phyloP scores from a whole-genome alignment of 75 land plant genomes.

The Picea sitchensis region DNA sequence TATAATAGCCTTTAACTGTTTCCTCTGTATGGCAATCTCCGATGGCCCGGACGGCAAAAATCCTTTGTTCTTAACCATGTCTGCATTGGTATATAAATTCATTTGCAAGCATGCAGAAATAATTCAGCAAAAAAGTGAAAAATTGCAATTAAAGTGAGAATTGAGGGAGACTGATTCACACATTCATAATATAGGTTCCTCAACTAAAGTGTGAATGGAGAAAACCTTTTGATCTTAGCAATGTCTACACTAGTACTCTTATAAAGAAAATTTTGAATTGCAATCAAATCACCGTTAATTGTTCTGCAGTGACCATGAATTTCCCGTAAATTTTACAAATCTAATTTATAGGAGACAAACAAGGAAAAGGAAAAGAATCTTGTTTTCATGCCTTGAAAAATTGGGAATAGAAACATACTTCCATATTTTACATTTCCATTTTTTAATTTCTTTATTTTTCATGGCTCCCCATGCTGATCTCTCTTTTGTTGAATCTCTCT shows the following conservation, averaged over 20 bases:
- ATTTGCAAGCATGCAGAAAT: not conserved
- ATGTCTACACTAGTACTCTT: not conserved
- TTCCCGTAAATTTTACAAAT: not conserved
- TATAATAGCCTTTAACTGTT: constrained; percentile 87
- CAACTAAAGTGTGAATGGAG: not conserved
- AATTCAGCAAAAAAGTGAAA: not conserved
- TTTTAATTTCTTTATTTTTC: too few relatives aligned
- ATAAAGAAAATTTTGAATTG: too few relatives aligned
- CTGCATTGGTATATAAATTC: constrained; percentile 29
- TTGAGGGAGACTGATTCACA: not conserved
- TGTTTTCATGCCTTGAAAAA: too few relatives aligned
- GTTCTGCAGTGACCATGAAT: not conserved
- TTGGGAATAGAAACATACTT: not conserved
- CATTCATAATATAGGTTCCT: not conserved
- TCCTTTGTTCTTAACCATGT: constrained; percentile 99
- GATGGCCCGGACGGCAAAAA: constrained; percentile 95
- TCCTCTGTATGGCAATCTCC: constrained; percentile 80
- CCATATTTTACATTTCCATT: not conserved
- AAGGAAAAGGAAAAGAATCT: not conserved
- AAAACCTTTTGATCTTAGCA: not conserved
- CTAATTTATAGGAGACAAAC: not conserved
- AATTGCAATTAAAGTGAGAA: not conserved
- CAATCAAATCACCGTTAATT: too few relatives aligned
- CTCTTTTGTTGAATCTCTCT: too few relatives aligned
- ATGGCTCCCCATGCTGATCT: too few relatives aligned